These are phyloP conservation scores for Alloteropsis semialata DNA, from an alignment of 176 grass and related monocot genomes.

Conservation along the genomic window DNA sequence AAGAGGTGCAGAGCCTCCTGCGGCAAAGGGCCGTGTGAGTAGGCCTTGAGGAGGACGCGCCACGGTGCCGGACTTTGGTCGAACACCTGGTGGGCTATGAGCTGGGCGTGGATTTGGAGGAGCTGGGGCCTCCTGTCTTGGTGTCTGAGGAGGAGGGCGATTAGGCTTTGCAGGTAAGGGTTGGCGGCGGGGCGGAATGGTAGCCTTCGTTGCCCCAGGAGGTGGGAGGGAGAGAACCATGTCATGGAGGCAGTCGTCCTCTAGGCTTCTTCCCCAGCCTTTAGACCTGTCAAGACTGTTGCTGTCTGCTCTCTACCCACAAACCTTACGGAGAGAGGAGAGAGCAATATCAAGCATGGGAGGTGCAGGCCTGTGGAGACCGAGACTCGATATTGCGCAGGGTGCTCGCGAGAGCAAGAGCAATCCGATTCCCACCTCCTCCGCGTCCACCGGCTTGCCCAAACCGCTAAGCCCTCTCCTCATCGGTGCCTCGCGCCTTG, in stretches of 20 bases:
- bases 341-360: no score
- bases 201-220: background rate
- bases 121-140: constrained; percentile 19
- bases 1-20: constrained; percentile 58
- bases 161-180: background rate
- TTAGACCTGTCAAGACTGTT: background rate
- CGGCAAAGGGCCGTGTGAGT: constrained; percentile 46
- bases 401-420: constrained; percentile 19
- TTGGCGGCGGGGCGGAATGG: background rate
- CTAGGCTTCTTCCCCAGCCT: background rate
- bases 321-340: background rate
- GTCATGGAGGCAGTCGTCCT: constrained; percentile 7
- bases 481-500: background rate
- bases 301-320: background rate
- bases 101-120: constrained; percentile 53
- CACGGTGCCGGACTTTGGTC: constrained; percentile 34
- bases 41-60: constrained; percentile 58
- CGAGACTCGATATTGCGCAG: constrained; percentile 47
- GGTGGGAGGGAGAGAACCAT: constrained; percentile 6
- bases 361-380: no score
- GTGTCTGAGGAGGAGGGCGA: constrained; percentile 39
- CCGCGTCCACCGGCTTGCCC: constrained; percentile 5
- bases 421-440: background rate
- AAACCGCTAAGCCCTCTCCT: background rate
- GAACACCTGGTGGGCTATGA: constrained; percentile 48